Evolutionary conservation across 1,284 basidiomycete genomes (phyloP), one percentile per base, ranked within the genome.

Genomic region (Butyriboletus pseudospeciosus): DNA sequence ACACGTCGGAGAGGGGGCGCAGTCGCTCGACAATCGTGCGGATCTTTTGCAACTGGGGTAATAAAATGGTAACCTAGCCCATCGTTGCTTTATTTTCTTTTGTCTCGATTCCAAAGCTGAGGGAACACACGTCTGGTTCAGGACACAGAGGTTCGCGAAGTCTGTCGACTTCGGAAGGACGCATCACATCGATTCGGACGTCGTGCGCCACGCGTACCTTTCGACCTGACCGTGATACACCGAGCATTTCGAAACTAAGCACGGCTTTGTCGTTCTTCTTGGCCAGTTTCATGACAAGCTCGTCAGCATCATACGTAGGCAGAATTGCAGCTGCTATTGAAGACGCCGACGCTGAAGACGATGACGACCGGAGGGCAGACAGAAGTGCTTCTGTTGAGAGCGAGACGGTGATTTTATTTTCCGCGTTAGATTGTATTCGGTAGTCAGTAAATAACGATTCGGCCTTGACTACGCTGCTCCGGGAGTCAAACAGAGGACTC

Each of bases 101-200:
- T 13, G 36, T 35, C 34, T 17, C 12, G 14, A 23, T 14, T 23
- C 25, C 14, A 16, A 48, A 35, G 38, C 12, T 40, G 39, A 28
- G 36, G 42, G 51, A 48, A 64, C 68, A 52, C 42, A 94, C 94
- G 65, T 96, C 90, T 8, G 93, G 91, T 42, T 90, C 86, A 1
- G 94, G 93, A 70, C 92, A 95, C 61, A 91, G 69, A 0, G 93
- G 94, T 68, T 96, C 92, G 20, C 76, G 79, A 52, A 96, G 76
- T 56, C 79, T 82, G 20, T 79, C 81, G 16, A 91, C 83, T 54
- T 94, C 87, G 1, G 76, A 73, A 0, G 86, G 83, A 47, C 83
- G 83, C 73, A 94, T 76, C 7, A 97, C 83, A 49, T 90, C 87
- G 50, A 91, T 86, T 58, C 79, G 76, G 47, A 91, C 86, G 61